Base-by-base conservation (phyloP, 192 early-diverging fungal genomes). In the Umbelopsis vinacea region DNA sequence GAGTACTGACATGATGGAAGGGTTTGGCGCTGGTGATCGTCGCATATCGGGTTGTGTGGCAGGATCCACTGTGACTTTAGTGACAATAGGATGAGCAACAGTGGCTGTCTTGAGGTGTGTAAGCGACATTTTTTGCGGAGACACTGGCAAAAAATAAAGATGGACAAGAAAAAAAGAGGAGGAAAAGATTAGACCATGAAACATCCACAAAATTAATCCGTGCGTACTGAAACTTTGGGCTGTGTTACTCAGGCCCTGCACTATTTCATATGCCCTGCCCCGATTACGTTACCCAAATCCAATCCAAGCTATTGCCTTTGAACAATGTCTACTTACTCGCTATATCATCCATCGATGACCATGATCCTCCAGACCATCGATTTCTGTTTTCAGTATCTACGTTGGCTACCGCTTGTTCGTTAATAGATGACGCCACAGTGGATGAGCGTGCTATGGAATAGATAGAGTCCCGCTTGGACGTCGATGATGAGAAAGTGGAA, bases 341-440 rank as follows among this genome's bases (percentile, higher is more conserved):
- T 63, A 63, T 63, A 63, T 63, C 57, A 33, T 63, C 57, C 17
- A 63, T n/a, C 12, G 57, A 63, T 37, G 57, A 17, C 26, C 23
- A 33, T 63, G 57, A 63, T 17, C 57, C 33, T 10, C 14, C 57
- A 15, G 57, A 63, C 57, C 57, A 63, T 63, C 57, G 26, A 17
- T 63, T 63, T 8, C 19, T 37, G 10, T 29, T 33, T 37, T 63
- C 57, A 11, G 4, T 37, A 17, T 63, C 57, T 19, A 35, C 23
- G 15, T 50, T 50, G 33, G 24, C 33, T 37, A 35, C 29, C 7
- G 12, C 33, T 37, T 63, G 57, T 6, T 63, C 57, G 19, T 63
- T 35, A 17, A 63, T 63, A 6, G 57, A 63, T 37, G 57, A 63
- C 57, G 57, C 57, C 57, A 63, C 57, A 63, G 57, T 63, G 33